Evolutionary conservation across 163 green algal genomes (phyloP).

Genomic region (Volvox carteri): DNA sequence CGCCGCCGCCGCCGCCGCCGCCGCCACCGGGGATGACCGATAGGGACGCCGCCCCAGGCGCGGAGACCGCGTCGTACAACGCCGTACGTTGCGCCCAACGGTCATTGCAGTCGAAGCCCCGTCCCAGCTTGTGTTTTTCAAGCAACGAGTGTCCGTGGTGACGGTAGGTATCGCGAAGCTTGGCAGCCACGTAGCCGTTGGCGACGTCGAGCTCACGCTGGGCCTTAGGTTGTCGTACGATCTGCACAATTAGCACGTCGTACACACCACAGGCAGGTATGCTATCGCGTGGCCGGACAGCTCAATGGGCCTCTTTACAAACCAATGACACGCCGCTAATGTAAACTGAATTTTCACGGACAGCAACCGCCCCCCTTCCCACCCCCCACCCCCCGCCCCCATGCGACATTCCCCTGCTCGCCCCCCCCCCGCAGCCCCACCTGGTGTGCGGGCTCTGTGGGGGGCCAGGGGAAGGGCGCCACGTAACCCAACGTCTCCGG

Average conservation of each 20-base stretch:
- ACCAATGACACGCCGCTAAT: too few species aligned
- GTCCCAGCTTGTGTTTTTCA: constrained; percentile 13
- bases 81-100: constrained; percentile 49
- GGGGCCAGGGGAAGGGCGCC: constrained; percentile 27
- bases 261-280: neutral
- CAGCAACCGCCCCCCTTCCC: too few species aligned
- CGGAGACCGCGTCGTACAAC: constrained; percentile 18
- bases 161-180: constrained; percentile 35
- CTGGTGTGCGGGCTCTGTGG: constrained; percentile 40
- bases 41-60: neutral
- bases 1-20: neutral
- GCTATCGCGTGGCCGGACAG: too few species aligned
- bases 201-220: neutral
- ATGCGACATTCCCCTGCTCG: too few species aligned
- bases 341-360: too few species aligned
- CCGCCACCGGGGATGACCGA: too few species aligned
- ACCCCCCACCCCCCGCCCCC: too few species aligned
- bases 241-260: constrained; percentile 3
- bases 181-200: constrained; percentile 21
- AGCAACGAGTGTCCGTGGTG: neutral
- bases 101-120: constrained; percentile 46
- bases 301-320: too few species aligned
- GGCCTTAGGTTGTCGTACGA: neutral
- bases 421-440: neutral
- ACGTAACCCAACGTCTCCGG: constrained; percentile 34